Percentiles rank a stretch among this genome's conserved stretches.
Conservation (phyloP, 208 protist species). For the Trichomonas vaginalis region DNA sequence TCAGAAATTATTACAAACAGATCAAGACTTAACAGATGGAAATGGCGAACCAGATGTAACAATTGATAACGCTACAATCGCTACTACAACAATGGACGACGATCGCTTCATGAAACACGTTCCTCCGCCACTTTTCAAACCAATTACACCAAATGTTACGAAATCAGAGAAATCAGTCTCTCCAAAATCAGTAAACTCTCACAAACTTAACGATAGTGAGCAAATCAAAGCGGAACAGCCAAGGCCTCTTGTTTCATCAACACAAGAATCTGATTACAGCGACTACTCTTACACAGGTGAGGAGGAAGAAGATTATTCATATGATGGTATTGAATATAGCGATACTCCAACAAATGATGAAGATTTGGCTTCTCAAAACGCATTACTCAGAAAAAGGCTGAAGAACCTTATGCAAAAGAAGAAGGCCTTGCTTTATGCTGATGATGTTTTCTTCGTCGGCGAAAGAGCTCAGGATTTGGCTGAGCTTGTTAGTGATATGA, state of each 20-base stretch:
- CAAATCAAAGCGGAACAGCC: not conserved
- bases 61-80: not conserved
- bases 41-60: not conserved
- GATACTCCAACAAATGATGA: not conserved
- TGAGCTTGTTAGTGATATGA: not conserved
- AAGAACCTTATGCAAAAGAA: not conserved
- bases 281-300: not conserved
- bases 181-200: not conserved
- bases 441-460: not conserved
- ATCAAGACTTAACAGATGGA: not conserved
- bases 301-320: not conserved
- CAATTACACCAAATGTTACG: not conserved
- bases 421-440: not conserved
- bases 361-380: not conserved
- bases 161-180: not conserved
- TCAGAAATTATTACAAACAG: not conserved
- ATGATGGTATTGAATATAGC: not conserved
- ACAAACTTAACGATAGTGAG: not conserved
- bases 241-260: not conserved
- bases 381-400: not conserved
- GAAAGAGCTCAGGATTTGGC: not conserved
- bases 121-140: not conserved
- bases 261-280: not conserved
- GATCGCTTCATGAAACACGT: not conserved
- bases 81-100: not conserved